Evolutionary conservation across 139 green algal genomes (phyloP), one percentile per base, ranked within the genome.

Genomic region (Coelastrella sp.): DNA sequence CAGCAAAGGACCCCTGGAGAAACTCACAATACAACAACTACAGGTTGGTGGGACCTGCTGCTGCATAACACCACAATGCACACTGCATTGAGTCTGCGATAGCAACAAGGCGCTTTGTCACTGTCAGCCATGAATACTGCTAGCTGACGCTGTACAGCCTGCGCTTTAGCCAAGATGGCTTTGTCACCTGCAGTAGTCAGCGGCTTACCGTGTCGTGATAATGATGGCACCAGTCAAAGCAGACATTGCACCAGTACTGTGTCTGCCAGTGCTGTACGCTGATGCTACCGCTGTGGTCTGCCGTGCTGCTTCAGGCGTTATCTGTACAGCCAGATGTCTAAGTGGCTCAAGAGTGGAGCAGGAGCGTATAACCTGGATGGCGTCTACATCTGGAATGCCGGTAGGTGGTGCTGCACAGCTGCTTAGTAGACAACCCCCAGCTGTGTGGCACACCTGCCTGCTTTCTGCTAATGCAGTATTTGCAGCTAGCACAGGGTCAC

Each of bases 341-440:
- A 91, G 23, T 91, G 80, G 80, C 80, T 91, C 14, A 73, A 73
- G 8, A 64, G 57, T 16, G 68, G 80, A 7, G 88, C 64, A 22
- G 71, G 80, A 4, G 23, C 54, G 5, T 91, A 85, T 71, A 59
- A 75, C 11, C 23, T 91, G 57, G 66, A 88, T 17, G 22, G n/a
- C 10, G n/a, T 91, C 22, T 91, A 91, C 19, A 71, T 88, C 6
- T 91, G 88, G 88, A 84, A 8, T 1, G 88, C 88, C 83, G 88
- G 80, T 91, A 80, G n/a, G 84, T 10, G 7, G 32, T n/a, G 77
- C 54, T 83, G 47, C 47, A 3, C 16, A 32, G 2, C 16, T 32
- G 17, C 22, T 6, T 2, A 22, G 68, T 6, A 47, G 5, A 76
- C 17, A 22, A 32, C 14, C 11, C 61, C 32, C 32, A 47, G 61